These are phyloP conservation scores for Macrolepiota dolichaula DNA, from an alignment of 768 basidiomycete genomes.

Conservation along the genomic window DNA sequence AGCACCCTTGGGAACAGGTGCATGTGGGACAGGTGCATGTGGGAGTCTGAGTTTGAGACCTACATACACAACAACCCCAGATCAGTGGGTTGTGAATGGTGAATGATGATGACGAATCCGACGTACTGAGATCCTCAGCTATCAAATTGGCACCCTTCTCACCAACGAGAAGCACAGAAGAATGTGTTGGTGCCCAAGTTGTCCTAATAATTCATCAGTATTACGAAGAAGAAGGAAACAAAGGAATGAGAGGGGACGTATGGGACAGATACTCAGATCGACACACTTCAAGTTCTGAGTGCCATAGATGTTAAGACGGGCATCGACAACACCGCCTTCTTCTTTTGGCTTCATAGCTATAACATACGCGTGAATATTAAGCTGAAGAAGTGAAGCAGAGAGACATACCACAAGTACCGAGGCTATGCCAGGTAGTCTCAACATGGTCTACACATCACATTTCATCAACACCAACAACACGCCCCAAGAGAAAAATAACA, in stretches of 20 bases:
- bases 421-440: slow-evolving; percentile 76
- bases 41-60: slow-evolving; percentile 61
- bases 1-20: slow-evolving; percentile 51
- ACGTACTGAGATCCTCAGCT: slow-evolving; percentile 59
- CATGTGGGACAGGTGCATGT: slow-evolving; percentile 69
- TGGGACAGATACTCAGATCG: slow-evolving; percentile 71
- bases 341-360: slow-evolving; percentile 65
- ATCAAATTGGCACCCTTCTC: slow-evolving; percentile 66
- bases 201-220: slow-evolving; percentile 35
- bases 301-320: slow-evolving; percentile 59
- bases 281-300: slow-evolving; percentile 66
- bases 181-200: slow-evolving; percentile 74
- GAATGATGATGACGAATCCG: background rate
- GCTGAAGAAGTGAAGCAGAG: background rate
- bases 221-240: background rate
- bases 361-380: background rate
- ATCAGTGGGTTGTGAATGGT: background rate
- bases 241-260: slow-evolving; percentile 24
- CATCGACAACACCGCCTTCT: slow-evolving; percentile 65
- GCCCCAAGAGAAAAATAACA: background rate
- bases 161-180: slow-evolving; percentile 63
- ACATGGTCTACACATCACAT: slow-evolving; percentile 59
- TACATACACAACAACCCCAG: slow-evolving; percentile 17
- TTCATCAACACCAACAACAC: background rate
- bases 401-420: slow-evolving; percentile 50